These are phyloP conservation scores for Komagataella pastoris DNA, from an alignment of 805 yeast genomes.

Conservation along the genomic window DNA sequence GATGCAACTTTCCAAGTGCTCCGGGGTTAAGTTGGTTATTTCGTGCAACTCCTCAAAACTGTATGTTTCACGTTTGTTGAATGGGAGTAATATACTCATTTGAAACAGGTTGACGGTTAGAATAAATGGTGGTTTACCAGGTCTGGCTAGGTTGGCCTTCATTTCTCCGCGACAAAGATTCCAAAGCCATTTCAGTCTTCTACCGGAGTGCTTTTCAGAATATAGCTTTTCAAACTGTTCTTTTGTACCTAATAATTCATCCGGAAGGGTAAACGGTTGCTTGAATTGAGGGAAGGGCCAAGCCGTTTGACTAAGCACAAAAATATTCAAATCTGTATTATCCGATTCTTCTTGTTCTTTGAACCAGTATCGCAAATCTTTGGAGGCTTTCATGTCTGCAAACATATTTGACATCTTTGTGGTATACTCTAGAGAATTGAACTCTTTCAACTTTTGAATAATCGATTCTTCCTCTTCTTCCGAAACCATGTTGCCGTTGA, in stretches of 20 bases:
- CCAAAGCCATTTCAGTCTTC: constrained; percentile 94
- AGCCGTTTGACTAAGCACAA: constrained; percentile 75
- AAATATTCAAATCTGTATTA: constrained; percentile 46
- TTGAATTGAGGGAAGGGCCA: constrained; percentile 60
- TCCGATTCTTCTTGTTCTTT: constrained; percentile 29
- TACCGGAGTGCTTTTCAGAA: constrained; percentile 64
- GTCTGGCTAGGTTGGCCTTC: constrained; percentile 70
- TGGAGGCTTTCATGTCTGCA: constrained; percentile 79
- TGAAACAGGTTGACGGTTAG: constrained; percentile 80
- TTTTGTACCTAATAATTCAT: constrained; percentile 48
- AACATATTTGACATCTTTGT: constrained; percentile 93
- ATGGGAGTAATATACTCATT: constrained; percentile 77
- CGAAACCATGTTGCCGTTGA: constrained; percentile 73
- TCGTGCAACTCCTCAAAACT: constrained; percentile 49
- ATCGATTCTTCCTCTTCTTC: constrained; percentile 78
- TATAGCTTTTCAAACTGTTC: constrained; percentile 60
- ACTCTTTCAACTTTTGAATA: constrained; percentile 76
- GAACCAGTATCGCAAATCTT: constrained; percentile 53
- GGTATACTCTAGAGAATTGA: constrained; percentile 86
- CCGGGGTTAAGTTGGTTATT: constrained; percentile 53
- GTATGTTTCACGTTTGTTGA: constrained; percentile 52
- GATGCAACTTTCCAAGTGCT: constrained; percentile 63
- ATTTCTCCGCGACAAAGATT: constrained; percentile 85
- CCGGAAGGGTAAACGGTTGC: constrained; percentile 49
- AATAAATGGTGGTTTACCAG: constrained; percentile 68